Evolutionary conservation across 2,329 filamentous ascomycete species (phyloP).

Genomic region (Penicillium sp.): DNA sequence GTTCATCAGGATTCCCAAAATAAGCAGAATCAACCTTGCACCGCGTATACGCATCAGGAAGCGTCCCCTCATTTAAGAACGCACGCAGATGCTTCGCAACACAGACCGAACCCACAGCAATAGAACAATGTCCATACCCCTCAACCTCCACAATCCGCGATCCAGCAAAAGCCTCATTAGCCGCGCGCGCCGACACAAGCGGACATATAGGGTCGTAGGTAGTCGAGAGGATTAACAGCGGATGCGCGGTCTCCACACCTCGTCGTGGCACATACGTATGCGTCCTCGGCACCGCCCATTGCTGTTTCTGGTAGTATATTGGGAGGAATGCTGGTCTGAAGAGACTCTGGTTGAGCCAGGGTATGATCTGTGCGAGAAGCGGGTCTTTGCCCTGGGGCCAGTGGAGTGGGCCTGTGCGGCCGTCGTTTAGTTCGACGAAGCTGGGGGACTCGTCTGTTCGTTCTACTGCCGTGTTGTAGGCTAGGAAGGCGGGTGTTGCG

Average conservation of each 20-base stretch:
- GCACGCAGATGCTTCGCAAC: constrained; percentile 19
- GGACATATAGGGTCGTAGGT: constrained; percentile 27
- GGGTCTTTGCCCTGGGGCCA: constrained; percentile 2
- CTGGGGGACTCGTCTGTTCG: not conserved
- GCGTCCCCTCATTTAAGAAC: constrained; percentile 23
- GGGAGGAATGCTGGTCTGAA: not conserved
- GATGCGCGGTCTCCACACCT: constrained; percentile 21
- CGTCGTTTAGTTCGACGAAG: constrained; percentile 10
- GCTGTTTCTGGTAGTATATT: constrained; percentile 8
- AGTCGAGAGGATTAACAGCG: constrained; percentile 25
- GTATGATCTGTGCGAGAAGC: constrained; percentile 2
- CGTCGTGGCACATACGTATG: constrained; percentile 14
- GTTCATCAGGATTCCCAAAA: constrained; percentile 1
- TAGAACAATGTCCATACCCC: constrained; percentile 26
- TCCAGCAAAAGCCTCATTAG: constrained; percentile 24
- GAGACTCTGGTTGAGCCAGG: constrained; percentile 8
- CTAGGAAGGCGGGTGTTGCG: constrained; percentile 8
- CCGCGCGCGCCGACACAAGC: constrained; percentile 21
- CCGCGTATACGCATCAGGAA: constrained; percentile 17
- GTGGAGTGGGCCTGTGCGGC: not conserved
- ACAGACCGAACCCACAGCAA: constrained; percentile 24
- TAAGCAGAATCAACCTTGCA: constrained; percentile 16
- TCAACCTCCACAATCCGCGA: constrained; percentile 25
- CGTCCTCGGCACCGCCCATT: constrained; percentile 14
- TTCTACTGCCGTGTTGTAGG: not conserved